A percentile compares a stretch with the other conserved stretches of the same genome.
Evolutionary conservation across 805 yeast species (phyloP).

Genomic region (Myxozyma geophila): DNA sequence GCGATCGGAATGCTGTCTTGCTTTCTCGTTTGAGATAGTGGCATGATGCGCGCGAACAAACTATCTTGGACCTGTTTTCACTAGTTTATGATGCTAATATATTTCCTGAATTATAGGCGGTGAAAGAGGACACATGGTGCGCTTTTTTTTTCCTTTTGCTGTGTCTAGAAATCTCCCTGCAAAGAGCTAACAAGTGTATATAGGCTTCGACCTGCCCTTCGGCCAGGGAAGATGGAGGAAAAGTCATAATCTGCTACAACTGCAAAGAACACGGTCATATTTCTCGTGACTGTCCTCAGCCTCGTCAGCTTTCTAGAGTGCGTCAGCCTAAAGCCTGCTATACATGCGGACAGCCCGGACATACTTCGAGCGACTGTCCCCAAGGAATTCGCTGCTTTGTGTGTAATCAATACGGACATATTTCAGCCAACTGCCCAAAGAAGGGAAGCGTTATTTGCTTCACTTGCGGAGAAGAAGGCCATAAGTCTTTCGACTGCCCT

Average conservation of each 20-base stretch:
- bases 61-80: too few species aligned
- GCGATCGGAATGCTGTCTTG: not conserved
- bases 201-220: not conserved
- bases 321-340: not conserved
- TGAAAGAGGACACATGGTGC: slow-evolving; percentile 2
- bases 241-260: slow-evolving; percentile 1
- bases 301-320: not conserved
- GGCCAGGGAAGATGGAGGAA: not conserved
- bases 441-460: not conserved
- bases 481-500: slow-evolving; percentile 7
- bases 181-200: too few species aligned
- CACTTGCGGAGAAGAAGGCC: slow-evolving; percentile 10
- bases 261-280: slow-evolving; percentile 5
- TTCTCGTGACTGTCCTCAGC: slow-evolving; percentile 2
- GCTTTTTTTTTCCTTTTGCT: not conserved
- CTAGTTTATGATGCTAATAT: not conserved
- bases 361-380: slow-evolving; percentile 1
- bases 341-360: slow-evolving; percentile 6
- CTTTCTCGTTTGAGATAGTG: too few species aligned
- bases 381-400: not conserved
- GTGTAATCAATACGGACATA: slow-evolving; percentile 3
- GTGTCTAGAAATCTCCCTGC: too few species aligned
- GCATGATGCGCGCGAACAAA: too few species aligned
- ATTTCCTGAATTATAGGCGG: not conserved
- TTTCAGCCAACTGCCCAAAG: slow-evolving; percentile 1